phyloP scores from a whole-genome alignment of 768 basidiomycete genomes.

The Auriscalpium microsporum region DNA sequence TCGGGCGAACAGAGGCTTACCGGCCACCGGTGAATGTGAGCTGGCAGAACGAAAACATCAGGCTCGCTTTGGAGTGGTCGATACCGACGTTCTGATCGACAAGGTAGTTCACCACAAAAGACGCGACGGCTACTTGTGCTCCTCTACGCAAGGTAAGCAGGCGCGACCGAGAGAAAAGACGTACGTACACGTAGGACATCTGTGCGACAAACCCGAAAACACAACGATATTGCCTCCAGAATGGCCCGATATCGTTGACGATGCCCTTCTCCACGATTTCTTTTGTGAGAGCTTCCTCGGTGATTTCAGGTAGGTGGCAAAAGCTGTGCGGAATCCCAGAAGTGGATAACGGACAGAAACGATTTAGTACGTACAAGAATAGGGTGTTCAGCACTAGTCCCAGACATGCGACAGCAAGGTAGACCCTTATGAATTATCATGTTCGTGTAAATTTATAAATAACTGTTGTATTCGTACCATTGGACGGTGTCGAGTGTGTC shows the following conservation, averaged over 20 bases:
- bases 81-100: conserved; percentile 53
- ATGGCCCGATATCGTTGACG: conserved; percentile 40
- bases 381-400: conserved; percentile 53
- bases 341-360: background rate
- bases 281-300: conserved; percentile 51
- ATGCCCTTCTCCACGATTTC: conserved; percentile 38
- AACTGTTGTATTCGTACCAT: conserved; percentile 30
- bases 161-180: background rate
- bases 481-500: conserved; percentile 58
- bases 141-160: conserved; percentile 28
- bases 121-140: conserved; percentile 58
- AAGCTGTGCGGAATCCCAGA: conserved; percentile 31
- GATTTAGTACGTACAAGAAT: conserved; percentile 43
- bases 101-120: conserved; percentile 64
- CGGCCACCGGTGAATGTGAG: conserved; percentile 59
- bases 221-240: conserved; percentile 63
- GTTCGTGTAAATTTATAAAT: background rate
- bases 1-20: conserved; percentile 21
- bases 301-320: conserved; percentile 60
- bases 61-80: conserved; percentile 42
- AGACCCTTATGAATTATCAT: conserved; percentile 37
- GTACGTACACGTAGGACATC: conserved; percentile 51
- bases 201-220: conserved; percentile 70
- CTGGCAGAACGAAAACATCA: conserved; percentile 65
- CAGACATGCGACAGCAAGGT: conserved; percentile 55